Conservation (phyloP, 139 green algal species). For the Picochlorum sp. region DNA sequence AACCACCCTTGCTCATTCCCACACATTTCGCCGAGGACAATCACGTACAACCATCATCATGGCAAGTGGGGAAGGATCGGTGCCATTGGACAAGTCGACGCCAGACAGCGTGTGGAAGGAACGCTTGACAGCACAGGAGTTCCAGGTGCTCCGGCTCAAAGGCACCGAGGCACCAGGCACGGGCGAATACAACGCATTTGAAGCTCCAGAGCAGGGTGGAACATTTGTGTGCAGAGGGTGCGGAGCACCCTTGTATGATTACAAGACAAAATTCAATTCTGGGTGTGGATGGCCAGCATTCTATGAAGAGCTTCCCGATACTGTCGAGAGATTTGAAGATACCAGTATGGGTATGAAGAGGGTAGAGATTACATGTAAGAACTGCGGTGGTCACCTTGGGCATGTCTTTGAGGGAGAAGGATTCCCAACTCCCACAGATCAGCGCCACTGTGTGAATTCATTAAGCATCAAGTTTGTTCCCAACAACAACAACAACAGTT, state of each 20-base stretch:
- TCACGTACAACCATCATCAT: no score
- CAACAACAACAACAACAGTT: not conserved
- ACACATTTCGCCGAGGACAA: no score
- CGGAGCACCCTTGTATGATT: conserved; percentile 59
- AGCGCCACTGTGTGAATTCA: conserved; percentile 92
- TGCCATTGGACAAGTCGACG: no score
- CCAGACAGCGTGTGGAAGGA: conserved; percentile 17
- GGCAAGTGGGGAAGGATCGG: no score
- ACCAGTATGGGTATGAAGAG: conserved; percentile 8
- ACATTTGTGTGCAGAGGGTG: conserved; percentile 80
- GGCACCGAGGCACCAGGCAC: conserved; percentile 76
- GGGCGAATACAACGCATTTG: conserved; percentile 85
- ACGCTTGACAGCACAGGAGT: conserved; percentile 40
- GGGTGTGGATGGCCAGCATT: conserved; percentile 95
- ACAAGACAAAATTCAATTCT: conserved; percentile 85
- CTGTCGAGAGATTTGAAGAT: conserved; percentile 35
- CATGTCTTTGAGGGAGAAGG: conserved; percentile 90
- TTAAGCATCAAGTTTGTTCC: conserved; percentile 70
- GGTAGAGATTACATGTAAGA: conserved; percentile 75
- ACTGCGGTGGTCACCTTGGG: conserved; percentile 86
- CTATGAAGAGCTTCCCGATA: conserved; percentile 55
- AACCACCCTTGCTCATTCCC: no score
- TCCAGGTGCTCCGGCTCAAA: conserved; percentile 83
- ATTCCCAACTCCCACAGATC: conserved; percentile 83
- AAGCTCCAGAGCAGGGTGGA: conserved; percentile 48